Percentiles rank a stretch among this genome's conserved stretches.
Evolutionary conservation across 1,139 yeast genomes (phyloP).

Genomic region (Suhomyces panamericanus): DNA sequence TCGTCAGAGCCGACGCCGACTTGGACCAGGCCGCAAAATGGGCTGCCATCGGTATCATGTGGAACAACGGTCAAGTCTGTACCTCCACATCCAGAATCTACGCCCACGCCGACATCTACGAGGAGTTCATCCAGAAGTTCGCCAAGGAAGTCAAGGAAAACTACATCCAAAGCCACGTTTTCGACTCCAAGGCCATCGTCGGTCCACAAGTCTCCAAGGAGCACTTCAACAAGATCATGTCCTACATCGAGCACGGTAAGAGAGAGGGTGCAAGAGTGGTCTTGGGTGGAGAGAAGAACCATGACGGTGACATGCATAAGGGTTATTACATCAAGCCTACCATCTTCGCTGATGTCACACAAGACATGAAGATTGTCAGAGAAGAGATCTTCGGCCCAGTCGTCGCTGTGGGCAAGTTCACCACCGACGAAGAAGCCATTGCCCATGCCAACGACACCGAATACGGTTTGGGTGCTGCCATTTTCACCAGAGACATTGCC

Average conservation of each 20-base stretch:
- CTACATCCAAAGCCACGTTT: constrained; percentile 62
- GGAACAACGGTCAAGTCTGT: constrained; percentile 62
- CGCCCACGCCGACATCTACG: constrained; percentile 44
- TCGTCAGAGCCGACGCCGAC: constrained; percentile 73
- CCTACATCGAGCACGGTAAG: constrained; percentile 52
- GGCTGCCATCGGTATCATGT: constrained; percentile 81
- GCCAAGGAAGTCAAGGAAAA: constrained; percentile 32
- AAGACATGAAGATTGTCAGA: constrained; percentile 52
- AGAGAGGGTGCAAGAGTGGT: constrained; percentile 56
- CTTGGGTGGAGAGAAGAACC: constrained; percentile 46
- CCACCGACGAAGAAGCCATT: constrained; percentile 54
- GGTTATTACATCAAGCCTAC: constrained; percentile 58
- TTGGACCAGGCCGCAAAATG: constrained; percentile 79
- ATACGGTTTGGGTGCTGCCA: constrained; percentile 53
- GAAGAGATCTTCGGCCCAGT: constrained; percentile 68
- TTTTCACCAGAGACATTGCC: constrained; percentile 25
- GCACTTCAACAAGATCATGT: constrained; percentile 62
- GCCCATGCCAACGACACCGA: constrained; percentile 51
- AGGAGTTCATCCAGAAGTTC: constrained; percentile 49
- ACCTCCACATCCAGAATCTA: constrained; percentile 49
- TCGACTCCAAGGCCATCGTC: constrained; percentile 56
- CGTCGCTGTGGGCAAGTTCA: constrained; percentile 52
- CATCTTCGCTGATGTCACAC: constrained; percentile 52
- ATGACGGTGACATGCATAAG: constrained; percentile 35
- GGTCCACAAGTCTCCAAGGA: constrained; percentile 78